Percentiles rank a stretch among this genome's conserved stretches.
Evolutionary conservation across 352 stramenopile genomes (phyloP).

Genomic region (Pilasporangium apinafurcum): DNA sequence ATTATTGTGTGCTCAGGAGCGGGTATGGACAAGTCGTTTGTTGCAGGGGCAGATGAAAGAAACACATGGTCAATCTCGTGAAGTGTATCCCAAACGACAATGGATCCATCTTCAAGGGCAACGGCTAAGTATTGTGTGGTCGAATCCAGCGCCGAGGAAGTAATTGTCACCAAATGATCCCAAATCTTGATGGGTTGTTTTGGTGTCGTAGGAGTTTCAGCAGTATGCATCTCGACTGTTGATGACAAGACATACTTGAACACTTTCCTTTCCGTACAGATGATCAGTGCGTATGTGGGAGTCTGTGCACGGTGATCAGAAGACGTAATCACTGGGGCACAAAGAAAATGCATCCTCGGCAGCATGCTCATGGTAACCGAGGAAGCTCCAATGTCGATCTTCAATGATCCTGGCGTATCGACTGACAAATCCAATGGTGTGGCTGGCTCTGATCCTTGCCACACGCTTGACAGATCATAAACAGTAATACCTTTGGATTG

Average conservation of each 20-base stretch:
- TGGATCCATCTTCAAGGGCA: constrained; percentile 32
- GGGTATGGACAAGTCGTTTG: not conserved
- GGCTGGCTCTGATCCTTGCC: not conserved
- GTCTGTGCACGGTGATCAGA: no score
- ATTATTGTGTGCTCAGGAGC: not conserved
- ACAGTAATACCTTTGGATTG: constrained; percentile 1
- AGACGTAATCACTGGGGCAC: constrained; percentile 2
- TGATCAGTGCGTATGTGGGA: constrained; percentile 25
- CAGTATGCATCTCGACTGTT: not conserved
- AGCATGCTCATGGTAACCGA: no score
- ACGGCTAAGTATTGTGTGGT: constrained; percentile 44
- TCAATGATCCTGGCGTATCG: not conserved
- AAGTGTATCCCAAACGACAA: constrained; percentile 50
- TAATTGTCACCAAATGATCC: constrained; percentile 32
- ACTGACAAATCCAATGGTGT: constrained; percentile 3
- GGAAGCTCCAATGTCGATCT: not conserved
- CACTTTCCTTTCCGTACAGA: constrained; percentile 24
- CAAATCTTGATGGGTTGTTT: constrained; percentile 10
- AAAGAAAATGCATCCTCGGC: not conserved
- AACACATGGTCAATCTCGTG: constrained; percentile 31
- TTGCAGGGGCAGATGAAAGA: constrained; percentile 6
- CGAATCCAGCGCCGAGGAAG: constrained; percentile 21
- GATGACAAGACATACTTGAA: constrained; percentile 21
- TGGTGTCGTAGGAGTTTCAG: not conserved
- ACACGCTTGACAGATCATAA: not conserved